Evolutionary conservation across 1,284 basidiomycete genomes (phyloP), one percentile per base, ranked within the genome.

Genomic region (Ustilago shanxiensis): DNA sequence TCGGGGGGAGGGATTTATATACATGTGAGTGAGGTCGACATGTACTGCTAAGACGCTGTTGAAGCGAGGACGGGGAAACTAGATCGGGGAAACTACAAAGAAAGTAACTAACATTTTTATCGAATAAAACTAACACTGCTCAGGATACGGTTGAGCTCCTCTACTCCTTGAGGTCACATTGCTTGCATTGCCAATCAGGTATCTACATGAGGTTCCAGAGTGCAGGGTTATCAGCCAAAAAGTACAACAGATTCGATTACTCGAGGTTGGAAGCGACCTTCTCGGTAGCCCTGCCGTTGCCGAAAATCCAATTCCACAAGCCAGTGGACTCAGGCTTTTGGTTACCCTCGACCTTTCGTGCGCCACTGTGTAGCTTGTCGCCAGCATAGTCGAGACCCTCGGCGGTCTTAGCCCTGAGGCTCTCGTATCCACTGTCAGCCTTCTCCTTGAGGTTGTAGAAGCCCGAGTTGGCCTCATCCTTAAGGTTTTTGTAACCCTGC

Each of bases 271-370:
- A 52, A 45, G 69, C 69, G 2, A 77, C 74, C 62, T 69, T 72
- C 44, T 77, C 74, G 11, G 69, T 77, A 6, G 74, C 69, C 55
- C 57, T 37, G 1, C 26, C 59, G 53, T 77, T 69, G n/a, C 75
- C 75, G 56, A 73, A 69, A 70, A 77, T 72, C 66, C 66, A 72
- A 57, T 72, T 70, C 75, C 75, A 77, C 62, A 72, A 50, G 11
- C 75, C 75, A 13, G 68, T 76, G 50, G 67, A 71, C 35, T 71
- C 52, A 22, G 67, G 60, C 53, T 70, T 60, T 64, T 76, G 68
- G 20, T 37, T 37, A 9, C 55, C 61, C 62, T 76, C 73, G 20
- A 76, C 65, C 60, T 71, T 71, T 14, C 73, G 52, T 10, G 73
- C 73, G 7, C 73, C 68, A 22, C 45, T n/a, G 50, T 76, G 64